Evolutionary conservation across 176 grass and related monocot species (phyloP).

Genomic region (Thalia dealbata): DNA sequence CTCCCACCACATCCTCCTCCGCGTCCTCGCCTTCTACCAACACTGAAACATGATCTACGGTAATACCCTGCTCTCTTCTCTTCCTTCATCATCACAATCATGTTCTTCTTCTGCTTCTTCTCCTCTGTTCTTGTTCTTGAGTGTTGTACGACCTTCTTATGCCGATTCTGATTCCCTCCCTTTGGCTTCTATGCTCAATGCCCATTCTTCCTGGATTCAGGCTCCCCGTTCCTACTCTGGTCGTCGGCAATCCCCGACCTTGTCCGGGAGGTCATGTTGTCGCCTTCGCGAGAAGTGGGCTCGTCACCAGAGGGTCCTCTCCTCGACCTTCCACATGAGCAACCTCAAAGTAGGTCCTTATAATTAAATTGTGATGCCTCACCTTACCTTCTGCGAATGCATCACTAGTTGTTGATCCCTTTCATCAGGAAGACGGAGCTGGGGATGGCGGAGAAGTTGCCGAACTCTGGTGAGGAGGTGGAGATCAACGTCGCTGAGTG

Average conservation of each 20-base stretch:
- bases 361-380: too few species aligned
- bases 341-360: constrained; percentile 67
- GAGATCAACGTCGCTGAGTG: constrained; percentile 96
- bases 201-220: constrained; percentile 16
- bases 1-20: constrained; percentile 81
- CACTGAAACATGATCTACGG: constrained; percentile 99
- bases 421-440: constrained; percentile 67
- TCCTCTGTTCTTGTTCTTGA: background rate
- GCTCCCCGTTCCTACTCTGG: constrained; percentile 92
- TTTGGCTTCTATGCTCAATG: background rate
- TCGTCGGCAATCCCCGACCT: constrained; percentile 82
- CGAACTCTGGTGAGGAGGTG: constrained; percentile 44
- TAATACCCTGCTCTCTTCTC: background rate
- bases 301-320: constrained; percentile 77
- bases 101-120: background rate
- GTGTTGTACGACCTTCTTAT: background rate
- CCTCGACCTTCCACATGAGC: constrained; percentile 88
- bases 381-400: too few species aligned
- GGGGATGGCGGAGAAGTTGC: constrained; percentile 72
- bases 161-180: constrained; percentile 15
- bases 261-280: constrained; percentile 83
- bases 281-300: constrained; percentile 88
- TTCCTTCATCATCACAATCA: background rate
- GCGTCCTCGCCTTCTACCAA: constrained; percentile 93
- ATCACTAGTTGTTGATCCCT: constrained; percentile 55